These are phyloP conservation scores for Coprinopsis marcescibilis DNA, from an alignment of 768 basidiomycete genomes.

Conservation along the genomic window DNA sequence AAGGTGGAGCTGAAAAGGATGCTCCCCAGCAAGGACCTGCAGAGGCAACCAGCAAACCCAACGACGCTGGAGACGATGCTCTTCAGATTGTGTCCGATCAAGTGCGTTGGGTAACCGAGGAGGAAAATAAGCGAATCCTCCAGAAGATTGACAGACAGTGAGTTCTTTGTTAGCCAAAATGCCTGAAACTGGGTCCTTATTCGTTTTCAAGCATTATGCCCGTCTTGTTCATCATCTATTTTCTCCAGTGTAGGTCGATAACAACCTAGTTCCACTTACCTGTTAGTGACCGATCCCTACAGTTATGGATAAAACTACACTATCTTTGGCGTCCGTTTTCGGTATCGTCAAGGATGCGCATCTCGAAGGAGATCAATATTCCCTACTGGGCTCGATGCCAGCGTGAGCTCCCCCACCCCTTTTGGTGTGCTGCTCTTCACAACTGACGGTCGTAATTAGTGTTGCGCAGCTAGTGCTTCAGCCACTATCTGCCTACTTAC, in stretches of 20 bases:
- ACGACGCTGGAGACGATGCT: constrained; percentile 12
- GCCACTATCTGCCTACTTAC: constrained; percentile 26
- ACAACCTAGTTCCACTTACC: background rate
- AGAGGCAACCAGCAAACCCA: background rate
- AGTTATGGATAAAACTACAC: constrained; percentile 31
- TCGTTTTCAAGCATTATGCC: constrained; percentile 23
- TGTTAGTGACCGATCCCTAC: background rate
- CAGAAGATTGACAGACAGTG: constrained; percentile 25
- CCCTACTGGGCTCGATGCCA: constrained; percentile 27
- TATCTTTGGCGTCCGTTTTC: constrained; percentile 29
- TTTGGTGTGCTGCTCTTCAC: background rate
- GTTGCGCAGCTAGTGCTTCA: constrained; percentile 29
- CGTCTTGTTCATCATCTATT: constrained; percentile 25
- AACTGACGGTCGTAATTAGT: constrained; percentile 13
- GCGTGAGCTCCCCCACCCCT: constrained; percentile 17
- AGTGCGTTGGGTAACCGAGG: constrained; percentile 16
- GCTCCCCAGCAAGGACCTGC: background rate
- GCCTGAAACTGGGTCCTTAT: background rate
- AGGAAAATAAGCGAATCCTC: constrained; percentile 21
- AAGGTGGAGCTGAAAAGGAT: background rate
- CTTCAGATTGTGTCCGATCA: constrained; percentile 12
- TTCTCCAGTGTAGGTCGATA: constrained; percentile 21
- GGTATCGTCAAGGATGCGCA: constrained; percentile 24
- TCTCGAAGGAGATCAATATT: constrained; percentile 28
- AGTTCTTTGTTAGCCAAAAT: background rate